Evolutionary conservation across 371 early-diverging fungal species (phyloP).

Genomic region (Chytridium lagenaria): DNA sequence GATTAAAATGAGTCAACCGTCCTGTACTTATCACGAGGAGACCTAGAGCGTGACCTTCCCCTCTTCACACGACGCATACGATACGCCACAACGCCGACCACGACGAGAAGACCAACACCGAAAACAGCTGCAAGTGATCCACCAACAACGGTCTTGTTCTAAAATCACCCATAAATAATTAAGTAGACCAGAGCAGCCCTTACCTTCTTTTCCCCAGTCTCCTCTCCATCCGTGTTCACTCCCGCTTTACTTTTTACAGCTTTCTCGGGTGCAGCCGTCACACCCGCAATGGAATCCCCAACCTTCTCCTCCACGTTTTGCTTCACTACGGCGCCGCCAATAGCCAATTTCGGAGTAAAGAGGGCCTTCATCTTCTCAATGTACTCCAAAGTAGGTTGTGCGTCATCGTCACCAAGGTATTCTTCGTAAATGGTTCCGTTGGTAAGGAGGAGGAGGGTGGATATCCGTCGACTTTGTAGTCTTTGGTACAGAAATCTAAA

Average conservation of each 20-base stretch:
- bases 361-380: not conserved
- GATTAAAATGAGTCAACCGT: too few relatives aligned
- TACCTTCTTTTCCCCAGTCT: not conserved
- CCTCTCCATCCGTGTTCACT: not conserved
- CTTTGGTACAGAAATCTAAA: not conserved
- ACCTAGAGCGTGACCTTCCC: too few relatives aligned
- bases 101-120: too few relatives aligned
- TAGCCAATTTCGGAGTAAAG: not conserved
- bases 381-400: not conserved
- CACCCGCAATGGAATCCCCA: not conserved
- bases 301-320: not conserved
- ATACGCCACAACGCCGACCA: too few relatives aligned
- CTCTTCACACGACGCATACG: too few relatives aligned
- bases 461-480: conserved; percentile 13
- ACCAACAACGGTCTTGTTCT: not conserved
- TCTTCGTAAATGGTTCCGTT: conserved; percentile 17
- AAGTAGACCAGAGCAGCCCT: not conserved
- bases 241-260: too few relatives aligned
- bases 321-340: not conserved
- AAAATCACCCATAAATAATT: not conserved
- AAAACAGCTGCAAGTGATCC: too few relatives aligned
- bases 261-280: too few relatives aligned
- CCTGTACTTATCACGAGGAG: too few relatives aligned
- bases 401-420: conserved; percentile 6
- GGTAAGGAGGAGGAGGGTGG: conserved; percentile 10